A percentile compares a stretch with the other conserved stretches of the same genome.
phyloP scores from a whole-genome alignment of 2,329 filamentous ascomycete genomes.

The Diaporthe destruens region DNA sequence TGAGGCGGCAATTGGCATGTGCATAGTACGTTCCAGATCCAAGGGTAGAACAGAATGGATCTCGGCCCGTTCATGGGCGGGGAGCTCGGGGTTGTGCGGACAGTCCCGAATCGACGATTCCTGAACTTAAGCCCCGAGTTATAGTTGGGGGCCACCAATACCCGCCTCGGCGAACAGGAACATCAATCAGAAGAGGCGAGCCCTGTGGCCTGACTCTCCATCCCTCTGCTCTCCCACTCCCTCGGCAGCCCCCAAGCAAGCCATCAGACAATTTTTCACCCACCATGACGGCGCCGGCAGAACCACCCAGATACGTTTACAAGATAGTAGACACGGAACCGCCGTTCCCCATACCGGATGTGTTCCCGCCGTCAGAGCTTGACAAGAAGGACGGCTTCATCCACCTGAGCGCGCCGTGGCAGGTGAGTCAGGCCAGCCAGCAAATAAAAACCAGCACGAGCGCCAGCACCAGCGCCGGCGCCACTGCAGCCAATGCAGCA shows the following conservation, averaged over 20 bases:
- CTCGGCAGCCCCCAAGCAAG: background rate
- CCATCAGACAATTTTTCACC: background rate
- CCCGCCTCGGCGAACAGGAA: conserved; percentile 23
- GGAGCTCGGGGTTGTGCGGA: conserved; percentile 16
- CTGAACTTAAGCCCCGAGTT: conserved; percentile 22
- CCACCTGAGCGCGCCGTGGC: conserved; percentile 68
- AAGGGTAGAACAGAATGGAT: conserved; percentile 11
- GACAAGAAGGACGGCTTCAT: conserved; percentile 72
- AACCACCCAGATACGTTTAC: conserved; percentile 63
- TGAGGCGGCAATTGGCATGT: background rate
- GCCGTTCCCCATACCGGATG: conserved; percentile 63
- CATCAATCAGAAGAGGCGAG: background rate
- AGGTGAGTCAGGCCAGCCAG: conserved; percentile 55
- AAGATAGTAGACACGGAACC: conserved; percentile 70
- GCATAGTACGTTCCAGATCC: background rate
- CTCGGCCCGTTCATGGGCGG: conserved; percentile 1
- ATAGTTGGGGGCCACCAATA: conserved; percentile 32
- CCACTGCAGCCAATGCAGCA: conserved; percentile 6
- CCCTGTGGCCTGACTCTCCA: conserved; percentile 17
- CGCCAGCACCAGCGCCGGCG: background rate
- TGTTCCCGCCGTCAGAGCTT: conserved; percentile 69
- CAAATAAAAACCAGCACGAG: background rate
- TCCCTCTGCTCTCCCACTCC: background rate
- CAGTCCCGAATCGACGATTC: conserved; percentile 18
- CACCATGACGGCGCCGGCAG: conserved; percentile 46